Conservation (phyloP, 768 basidiomycete species). For the Termitomyces sp. region DNA sequence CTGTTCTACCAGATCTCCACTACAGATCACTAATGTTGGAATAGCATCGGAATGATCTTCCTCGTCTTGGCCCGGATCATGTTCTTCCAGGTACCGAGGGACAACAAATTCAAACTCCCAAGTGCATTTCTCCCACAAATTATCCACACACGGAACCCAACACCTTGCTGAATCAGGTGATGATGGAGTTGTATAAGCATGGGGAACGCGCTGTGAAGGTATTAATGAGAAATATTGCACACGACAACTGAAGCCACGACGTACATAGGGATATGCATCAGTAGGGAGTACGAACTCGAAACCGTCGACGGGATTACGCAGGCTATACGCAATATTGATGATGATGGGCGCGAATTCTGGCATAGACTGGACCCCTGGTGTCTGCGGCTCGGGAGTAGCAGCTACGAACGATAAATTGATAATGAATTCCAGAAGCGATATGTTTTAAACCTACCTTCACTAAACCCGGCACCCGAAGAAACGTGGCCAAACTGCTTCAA, state of each 20-base stretch:
- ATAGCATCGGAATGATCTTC: conserved; percentile 55
- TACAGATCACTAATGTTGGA: conserved; percentile 87
- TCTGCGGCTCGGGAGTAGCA: conserved; percentile 82
- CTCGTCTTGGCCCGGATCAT: conserved; percentile 35
- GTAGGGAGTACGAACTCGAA: conserved; percentile 79
- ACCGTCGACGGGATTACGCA: conserved; percentile 80
- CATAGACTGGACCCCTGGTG: conserved; percentile 39
- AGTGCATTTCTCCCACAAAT: conserved; percentile 91
- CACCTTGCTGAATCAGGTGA: conserved; percentile 90
- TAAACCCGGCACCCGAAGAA: conserved; percentile 36
- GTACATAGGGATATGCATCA: conserved; percentile 80
- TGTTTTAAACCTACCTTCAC: conserved; percentile 46
- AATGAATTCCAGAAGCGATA: background rate
- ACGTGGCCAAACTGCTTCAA: conserved; percentile 55
- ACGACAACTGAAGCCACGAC: conserved; percentile 23
- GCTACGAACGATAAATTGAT: conserved; percentile 28
- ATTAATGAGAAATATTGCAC: conserved; percentile 8
- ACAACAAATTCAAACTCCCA: conserved; percentile 99
- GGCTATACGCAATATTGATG: conserved; percentile 74
- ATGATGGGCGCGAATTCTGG: conserved; percentile 74
- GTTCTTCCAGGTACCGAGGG: conserved; percentile 74
- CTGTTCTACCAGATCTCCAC: conserved; percentile 93
- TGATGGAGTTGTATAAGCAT: conserved; percentile 85
- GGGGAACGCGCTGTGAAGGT: conserved; percentile 72
- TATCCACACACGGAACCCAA: conserved; percentile 98